These are phyloP conservation scores for Colletotrichum salicis DNA, from an alignment of 2,329 filamentous ascomycete genomes.

Conservation along the genomic window DNA sequence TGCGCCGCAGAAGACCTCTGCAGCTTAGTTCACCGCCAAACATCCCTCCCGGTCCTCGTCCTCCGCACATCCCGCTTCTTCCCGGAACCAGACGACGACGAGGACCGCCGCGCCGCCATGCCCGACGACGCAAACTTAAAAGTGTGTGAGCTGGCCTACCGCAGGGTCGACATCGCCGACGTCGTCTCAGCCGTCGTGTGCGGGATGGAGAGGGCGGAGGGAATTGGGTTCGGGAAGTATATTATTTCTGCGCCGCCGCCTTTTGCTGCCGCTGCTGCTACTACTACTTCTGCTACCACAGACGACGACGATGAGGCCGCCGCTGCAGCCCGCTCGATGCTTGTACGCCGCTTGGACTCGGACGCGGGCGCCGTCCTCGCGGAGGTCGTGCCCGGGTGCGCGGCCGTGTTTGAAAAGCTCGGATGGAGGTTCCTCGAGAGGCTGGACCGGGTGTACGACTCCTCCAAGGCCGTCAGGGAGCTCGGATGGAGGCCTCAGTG, in stretches of 20 bases:
- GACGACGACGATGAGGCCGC: conserved; percentile 33
- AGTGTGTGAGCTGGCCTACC: conserved; percentile 58
- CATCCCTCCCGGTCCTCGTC: conserved; percentile 52
- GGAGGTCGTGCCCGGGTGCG: conserved; percentile 41
- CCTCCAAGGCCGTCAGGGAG: conserved; percentile 51
- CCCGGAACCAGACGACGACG: conserved; percentile 58
- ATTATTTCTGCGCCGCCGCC: conserved; percentile 57
- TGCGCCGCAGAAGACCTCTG: conserved; percentile 60
- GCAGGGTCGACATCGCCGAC: conserved; percentile 56
- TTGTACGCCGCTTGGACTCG: conserved; percentile 46
- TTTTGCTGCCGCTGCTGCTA: conserved; percentile 33
- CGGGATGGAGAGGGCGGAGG: conserved; percentile 47
- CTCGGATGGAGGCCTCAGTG: conserved; percentile 55
- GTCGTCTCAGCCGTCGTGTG: conserved; percentile 54
- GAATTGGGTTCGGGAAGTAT: conserved; percentile 52
- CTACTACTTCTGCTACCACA: conserved; percentile 13
- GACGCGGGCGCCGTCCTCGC: conserved; percentile 46
- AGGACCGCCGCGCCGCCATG: conserved; percentile 48
- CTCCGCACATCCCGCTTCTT: conserved; percentile 62
- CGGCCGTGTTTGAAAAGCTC: conserved; percentile 43
- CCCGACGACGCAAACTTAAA: conserved; percentile 55
- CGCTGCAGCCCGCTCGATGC: background rate
- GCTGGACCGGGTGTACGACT: conserved; percentile 59
- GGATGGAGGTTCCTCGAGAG: conserved; percentile 51
- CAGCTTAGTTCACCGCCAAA: conserved; percentile 51